Conservation (phyloP, 2,329 filamentous ascomycete species). For the Coleophoma cylindrospora region DNA sequence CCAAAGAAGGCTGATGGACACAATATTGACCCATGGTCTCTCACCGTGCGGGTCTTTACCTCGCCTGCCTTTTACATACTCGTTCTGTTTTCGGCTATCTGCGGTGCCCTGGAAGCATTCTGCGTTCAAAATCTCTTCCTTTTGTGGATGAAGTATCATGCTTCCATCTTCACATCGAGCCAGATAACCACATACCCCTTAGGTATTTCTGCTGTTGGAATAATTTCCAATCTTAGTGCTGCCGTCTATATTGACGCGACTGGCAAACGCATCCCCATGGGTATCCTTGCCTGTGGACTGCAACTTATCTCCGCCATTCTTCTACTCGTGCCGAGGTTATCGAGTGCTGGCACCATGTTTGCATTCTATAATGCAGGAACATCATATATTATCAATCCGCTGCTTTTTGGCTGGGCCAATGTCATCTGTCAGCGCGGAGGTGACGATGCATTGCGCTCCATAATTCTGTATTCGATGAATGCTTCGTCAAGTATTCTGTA, state of each 20-base stretch:
- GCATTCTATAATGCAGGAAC: slow-evolving; percentile 65
- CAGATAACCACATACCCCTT: slow-evolving; percentile 45
- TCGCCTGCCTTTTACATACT: slow-evolving; percentile 62
- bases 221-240: slow-evolving; percentile 53
- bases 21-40: slow-evolving; percentile 31
- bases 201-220: slow-evolving; percentile 41
- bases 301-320: slow-evolving; percentile 46
- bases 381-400: slow-evolving; percentile 65
- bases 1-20: slow-evolving; percentile 28
- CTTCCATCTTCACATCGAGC: slow-evolving; percentile 34
- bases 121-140: slow-evolving; percentile 51
- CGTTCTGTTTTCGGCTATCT: slow-evolving; percentile 59
- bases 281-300: slow-evolving; percentile 58
- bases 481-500: slow-evolving; percentile 33
- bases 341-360: slow-evolving; percentile 46
- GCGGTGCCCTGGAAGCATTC: slow-evolving; percentile 49
- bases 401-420: slow-evolving; percentile 51
- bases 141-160: slow-evolving; percentile 37
- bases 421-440: slow-evolving; percentile 42
- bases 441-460: slow-evolving; percentile 35
- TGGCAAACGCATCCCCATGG: slow-evolving; percentile 60
- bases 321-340: slow-evolving; percentile 44
- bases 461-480: slow-evolving; percentile 36
- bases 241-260: slow-evolving; percentile 38
- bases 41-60: slow-evolving; percentile 45